These are phyloP conservation scores for Leccinum rimulosum DNA, from an alignment of 768 basidiomycete genomes.

Conservation along the genomic window DNA sequence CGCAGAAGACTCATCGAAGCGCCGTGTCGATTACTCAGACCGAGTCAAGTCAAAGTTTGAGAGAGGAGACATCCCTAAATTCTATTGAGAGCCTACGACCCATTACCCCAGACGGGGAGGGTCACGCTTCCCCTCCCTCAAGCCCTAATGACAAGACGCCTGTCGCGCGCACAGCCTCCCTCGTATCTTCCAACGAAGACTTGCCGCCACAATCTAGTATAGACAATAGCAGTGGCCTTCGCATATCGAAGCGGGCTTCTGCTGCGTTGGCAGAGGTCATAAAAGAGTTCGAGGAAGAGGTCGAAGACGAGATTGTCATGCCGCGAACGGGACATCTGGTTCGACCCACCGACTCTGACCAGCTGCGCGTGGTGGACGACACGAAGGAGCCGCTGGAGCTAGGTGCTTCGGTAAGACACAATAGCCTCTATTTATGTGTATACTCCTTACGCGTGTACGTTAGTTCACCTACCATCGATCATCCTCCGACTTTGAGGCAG, in stretches of 20 bases:
- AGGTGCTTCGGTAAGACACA: constrained; percentile 26
- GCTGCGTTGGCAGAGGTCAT: constrained; percentile 75
- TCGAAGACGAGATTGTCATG: constrained; percentile 75
- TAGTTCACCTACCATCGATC: constrained; percentile 31
- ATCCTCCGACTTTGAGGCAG: constrained; percentile 52
- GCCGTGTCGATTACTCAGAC: constrained; percentile 46
- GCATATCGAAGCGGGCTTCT: constrained; percentile 56
- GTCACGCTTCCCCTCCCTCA: constrained; percentile 39
- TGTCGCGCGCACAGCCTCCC: constrained; percentile 42
- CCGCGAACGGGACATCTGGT: constrained; percentile 55
- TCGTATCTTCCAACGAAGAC: constrained; percentile 36
- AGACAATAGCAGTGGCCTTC: constrained; percentile 15
- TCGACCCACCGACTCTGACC: constrained; percentile 34
- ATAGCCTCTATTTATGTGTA: constrained; percentile 6
- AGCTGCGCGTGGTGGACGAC: constrained; percentile 19
- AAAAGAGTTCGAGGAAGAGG: constrained; percentile 70
- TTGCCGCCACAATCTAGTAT: constrained; percentile 15
- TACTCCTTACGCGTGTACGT: constrained; percentile 20
- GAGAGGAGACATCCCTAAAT: constrained; percentile 42
- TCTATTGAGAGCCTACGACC: constrained; percentile 50
- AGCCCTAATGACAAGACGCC: constrained; percentile 43
- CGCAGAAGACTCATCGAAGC: constrained; percentile 40
- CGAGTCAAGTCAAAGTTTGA: constrained; percentile 41
- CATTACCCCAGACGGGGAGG: constrained; percentile 53
- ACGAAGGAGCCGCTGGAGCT: constrained; percentile 18